Base-by-base conservation (phyloP, 805 yeast genomes). In the Yamadazyma akitaensis region DNA sequence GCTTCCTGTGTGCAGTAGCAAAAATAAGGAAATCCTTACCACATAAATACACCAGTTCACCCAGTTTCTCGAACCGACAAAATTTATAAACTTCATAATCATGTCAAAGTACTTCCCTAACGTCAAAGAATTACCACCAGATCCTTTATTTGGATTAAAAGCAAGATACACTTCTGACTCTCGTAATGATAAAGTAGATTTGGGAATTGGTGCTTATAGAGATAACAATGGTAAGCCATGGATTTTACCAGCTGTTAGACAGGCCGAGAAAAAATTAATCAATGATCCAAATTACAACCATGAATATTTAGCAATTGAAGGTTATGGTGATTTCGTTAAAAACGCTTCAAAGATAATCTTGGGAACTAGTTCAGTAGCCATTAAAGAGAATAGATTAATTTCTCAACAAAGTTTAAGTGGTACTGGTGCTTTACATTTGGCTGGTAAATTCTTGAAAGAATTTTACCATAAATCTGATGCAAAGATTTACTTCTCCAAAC, bases 391-490 rank as follows among this genome's bases (percentile, higher is more conserved):
- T 26, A 65, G 80, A 51, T 62, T 80, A 24, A 77, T 82, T 32
- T 82, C 88, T 26, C 79, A 84, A 51, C 96, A 88, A 70, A 78
- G 91, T 18, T 72, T 88, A 41, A 84, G 92, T 17, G 96, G 96
- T 50, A 88, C 96, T 12, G 96, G 96, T 37, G 96, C 98, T 2
- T 73, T 91, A 59, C 97, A 91, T 59, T 70, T 91, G 57, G 94
- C 91, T 26, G 96, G 89, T n/a, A 67, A 69, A 47, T 84, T 85
- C 58, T 67, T 86, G 54, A 68, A 76, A 59, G 70, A 76, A 35
- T 81, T 80, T 58, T 78, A 73, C 56, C 64, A 61, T 32, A 58
- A 59, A 33, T 57, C 49, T 19, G 69, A 63, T 37, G 70, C 62
- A 43, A 67, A 73, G 21, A 74, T 91, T 41, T 89, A 88, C 65